phyloP scores from a whole-genome alignment of 345 rosid genomes.

The Rubroshorea leprosula region DNA sequence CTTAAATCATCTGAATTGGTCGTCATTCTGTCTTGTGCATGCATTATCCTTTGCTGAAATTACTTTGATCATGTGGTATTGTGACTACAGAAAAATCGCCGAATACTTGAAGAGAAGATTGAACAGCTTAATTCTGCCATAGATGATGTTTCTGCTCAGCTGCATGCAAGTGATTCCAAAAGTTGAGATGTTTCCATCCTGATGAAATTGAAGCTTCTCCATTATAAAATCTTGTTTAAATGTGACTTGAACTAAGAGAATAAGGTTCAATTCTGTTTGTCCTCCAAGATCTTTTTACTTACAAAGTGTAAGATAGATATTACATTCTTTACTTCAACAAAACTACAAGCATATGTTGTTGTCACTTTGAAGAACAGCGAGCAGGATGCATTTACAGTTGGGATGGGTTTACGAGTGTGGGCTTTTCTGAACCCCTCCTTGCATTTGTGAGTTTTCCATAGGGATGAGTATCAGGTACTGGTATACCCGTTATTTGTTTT shows the following conservation, averaged over 20 bases:
- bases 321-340: too few relatives aligned
- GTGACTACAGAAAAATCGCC: constrained; percentile 35
- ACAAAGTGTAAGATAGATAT: too few relatives aligned
- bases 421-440: too few relatives aligned
- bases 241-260: not conserved
- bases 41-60: not conserved
- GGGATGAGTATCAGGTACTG: too few relatives aligned
- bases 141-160: constrained; percentile 40
- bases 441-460: too few relatives aligned
- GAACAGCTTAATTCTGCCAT: constrained; percentile 43
- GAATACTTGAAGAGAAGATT: constrained; percentile 35
- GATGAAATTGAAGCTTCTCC: constrained; percentile 30
- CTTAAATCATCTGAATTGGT: not conserved
- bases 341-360: too few relatives aligned
- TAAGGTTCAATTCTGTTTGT: not conserved
- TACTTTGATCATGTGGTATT: constrained; percentile 4
- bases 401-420: too few relatives aligned
- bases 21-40: not conserved
- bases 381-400: too few relatives aligned
- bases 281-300: constrained; percentile 1
- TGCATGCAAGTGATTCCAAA: constrained; percentile 29
- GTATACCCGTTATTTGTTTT: too few relatives aligned
- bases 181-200: constrained; percentile 16
- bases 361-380: too few relatives aligned
- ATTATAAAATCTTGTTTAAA: not conserved